Conservation (phyloP, 768 basidiomycete genomes). For the Leccinum variicolor region DNA sequence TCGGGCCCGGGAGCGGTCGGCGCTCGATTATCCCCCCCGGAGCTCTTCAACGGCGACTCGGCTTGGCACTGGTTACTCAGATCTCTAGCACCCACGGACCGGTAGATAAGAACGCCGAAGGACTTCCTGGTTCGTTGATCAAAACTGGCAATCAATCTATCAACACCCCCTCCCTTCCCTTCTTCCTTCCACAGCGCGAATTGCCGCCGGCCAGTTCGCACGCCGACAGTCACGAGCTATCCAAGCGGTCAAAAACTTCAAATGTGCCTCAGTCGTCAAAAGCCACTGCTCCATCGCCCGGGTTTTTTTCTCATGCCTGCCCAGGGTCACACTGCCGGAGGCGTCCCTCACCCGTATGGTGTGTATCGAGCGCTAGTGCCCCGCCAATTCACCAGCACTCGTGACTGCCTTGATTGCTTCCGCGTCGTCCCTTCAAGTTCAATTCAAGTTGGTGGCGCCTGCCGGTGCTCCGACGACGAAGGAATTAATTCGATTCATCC, state of each 20-base stretch:
- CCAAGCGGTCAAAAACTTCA: conserved; percentile 5
- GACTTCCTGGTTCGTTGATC: background rate
- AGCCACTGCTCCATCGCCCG: background rate
- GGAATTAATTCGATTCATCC: background rate
- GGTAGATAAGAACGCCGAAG: background rate
- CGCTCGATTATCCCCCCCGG: background rate
- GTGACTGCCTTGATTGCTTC: no score
- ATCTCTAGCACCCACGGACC: background rate
- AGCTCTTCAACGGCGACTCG: background rate
- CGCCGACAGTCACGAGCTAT: conserved; percentile 1
- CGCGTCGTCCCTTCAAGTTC: background rate
- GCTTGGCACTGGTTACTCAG: background rate
- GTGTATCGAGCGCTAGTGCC: background rate
- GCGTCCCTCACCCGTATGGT: background rate
- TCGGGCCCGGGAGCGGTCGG: background rate
- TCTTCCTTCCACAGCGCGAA: background rate
- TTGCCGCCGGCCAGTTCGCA: conserved; percentile 13
- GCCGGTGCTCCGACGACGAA: background rate
- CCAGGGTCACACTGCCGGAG: conserved; percentile 3
- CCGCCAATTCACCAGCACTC: background rate
- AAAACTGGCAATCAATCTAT: background rate
- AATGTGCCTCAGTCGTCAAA: conserved; percentile 1
- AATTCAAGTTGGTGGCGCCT: background rate
- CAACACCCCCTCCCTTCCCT: background rate
- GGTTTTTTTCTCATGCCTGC: conserved; percentile 1